A percentile compares a stretch with the other conserved stretches of the same genome.
phyloP scores from a whole-genome alignment of 2,329 filamentous ascomycete genomes.

The Colletotrichum sp. region DNA sequence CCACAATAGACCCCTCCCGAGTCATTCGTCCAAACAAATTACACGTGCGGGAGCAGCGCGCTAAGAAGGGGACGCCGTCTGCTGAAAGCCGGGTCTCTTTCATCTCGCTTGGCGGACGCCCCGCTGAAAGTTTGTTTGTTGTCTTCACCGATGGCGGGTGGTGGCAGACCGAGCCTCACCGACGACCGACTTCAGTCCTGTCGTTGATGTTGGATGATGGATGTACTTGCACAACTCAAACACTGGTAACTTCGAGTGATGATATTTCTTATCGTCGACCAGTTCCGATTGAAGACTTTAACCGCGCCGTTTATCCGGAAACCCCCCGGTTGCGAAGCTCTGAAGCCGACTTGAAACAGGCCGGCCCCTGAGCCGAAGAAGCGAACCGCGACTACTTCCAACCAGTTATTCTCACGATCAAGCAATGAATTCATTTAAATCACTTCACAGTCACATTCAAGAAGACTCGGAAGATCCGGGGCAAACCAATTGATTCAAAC shows the following conservation, averaged over 20 bases:
- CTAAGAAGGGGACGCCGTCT: neutral
- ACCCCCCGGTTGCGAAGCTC: neutral
- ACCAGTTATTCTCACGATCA: neutral
- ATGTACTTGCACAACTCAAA: neutral
- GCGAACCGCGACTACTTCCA: neutral
- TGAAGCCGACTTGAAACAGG: neutral
- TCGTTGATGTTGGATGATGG: neutral
- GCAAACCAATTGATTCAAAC: slow-evolving; percentile 18
- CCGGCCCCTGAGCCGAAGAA: neutral
- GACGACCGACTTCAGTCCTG: neutral
- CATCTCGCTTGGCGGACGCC: slow-evolving; percentile 8
- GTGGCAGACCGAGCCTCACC: neutral
- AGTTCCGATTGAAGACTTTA: neutral
- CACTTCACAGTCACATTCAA: neutral
- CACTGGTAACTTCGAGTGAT: neutral
- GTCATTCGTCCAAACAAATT: slow-evolving; percentile 10
- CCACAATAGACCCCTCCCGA: neutral
- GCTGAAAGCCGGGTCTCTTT: neutral
- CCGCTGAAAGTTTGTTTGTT: neutral
- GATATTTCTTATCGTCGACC: neutral
- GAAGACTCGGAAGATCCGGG: neutral
- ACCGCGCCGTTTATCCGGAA: neutral
- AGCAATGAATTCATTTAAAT: neutral
- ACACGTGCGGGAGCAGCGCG: neutral
- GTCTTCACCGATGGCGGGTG: neutral